Base-by-base conservation (phyloP, 108 stramenopile genomes). In the Mediolabrus comicus region DNA sequence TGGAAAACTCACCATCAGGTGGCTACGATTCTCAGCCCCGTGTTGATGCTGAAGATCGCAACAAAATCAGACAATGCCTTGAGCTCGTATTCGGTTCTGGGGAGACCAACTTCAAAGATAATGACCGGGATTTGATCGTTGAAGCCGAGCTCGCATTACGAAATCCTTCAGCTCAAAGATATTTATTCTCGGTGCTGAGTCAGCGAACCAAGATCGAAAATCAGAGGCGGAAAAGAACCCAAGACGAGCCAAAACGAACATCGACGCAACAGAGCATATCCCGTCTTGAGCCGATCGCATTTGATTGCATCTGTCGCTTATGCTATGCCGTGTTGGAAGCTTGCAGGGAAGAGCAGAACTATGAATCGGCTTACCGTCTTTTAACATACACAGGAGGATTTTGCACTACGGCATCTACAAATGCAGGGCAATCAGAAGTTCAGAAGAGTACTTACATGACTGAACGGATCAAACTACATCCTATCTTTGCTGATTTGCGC, bases 251-350 rank as follows among this genome's bases (percentile, higher is more conserved):
- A 9, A 75, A 70, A 32, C 77, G 70, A 36, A 46, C 75, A 12
- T 30, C 65, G 0, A 27, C 77, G 25, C 65, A 71, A 32, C 69
- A 79, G 31, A 82, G 86, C 49, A 71, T 77, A 9, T 86, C 86
- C 16, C 82, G 87, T 53, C 62, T 95, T 10, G 84, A 87, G 41
- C 62, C 61, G 14, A 51, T 65, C 53, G 88, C 89, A 0, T 95
- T 95, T 64, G 85, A 89, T 19, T 86, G 87, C 43, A 79, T 95
- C 32, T 74, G 87, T 41, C 82, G 91, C 16, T 43, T 95, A 39
- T 81, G 88, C 60, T 86, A 85, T 67, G 87, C 90, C 28, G 86
- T 95, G 74, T 65, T 95, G 9, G 91, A 95, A 67, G 89, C 88
- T 24, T 95, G 87, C 62, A 67, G 83, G 58, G 89, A 91, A 67